These are phyloP conservation scores for Xylariaceae sp. DNA, from an alignment of 2,329 filamentous ascomycete genomes.

Conservation along the genomic window DNA sequence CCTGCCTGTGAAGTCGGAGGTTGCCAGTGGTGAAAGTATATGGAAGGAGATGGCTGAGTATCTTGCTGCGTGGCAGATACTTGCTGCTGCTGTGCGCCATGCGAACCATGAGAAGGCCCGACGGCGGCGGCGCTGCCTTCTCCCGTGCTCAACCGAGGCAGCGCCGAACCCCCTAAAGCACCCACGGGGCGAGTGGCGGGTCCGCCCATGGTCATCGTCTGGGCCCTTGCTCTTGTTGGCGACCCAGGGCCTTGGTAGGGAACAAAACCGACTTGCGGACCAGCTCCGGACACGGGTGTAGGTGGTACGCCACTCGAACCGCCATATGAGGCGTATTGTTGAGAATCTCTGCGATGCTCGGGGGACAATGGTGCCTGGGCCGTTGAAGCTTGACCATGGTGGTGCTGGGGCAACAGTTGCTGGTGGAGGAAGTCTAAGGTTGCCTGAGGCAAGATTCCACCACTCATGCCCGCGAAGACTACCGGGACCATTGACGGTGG, in stretches of 20 bases:
- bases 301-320: conserved; percentile 40
- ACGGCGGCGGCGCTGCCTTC: conserved; percentile 36
- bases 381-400: conserved; percentile 50
- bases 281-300: conserved; percentile 42
- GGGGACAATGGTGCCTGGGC: conserved; percentile 51
- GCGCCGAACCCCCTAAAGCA: conserved; percentile 35
- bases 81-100: conserved; percentile 51
- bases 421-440: conserved; percentile 69
- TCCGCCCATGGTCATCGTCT: conserved; percentile 44
- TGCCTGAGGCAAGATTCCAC: conserved; percentile 57
- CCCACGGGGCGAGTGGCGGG: conserved; percentile 38
- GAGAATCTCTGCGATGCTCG: conserved; percentile 54
- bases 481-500: conserved; percentile 72
- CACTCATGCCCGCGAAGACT: conserved; percentile 71
- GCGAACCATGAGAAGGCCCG: conserved; percentile 42
- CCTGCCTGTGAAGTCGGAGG: conserved; percentile 67
- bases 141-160: conserved; percentile 47
- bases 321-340: conserved; percentile 42
- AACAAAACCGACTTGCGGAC: conserved; percentile 39
- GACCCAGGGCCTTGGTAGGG: conserved; percentile 45
- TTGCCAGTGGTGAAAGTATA: conserved; percentile 93
- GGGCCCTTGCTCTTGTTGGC: conserved; percentile 48
- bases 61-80: conserved; percentile 57
- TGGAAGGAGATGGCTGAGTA: conserved; percentile 62
- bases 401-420: conserved; percentile 44